These are phyloP conservation scores for Laguncularia racemosa DNA, from an alignment of 345 rosid species.

Conservation along the genomic window DNA sequence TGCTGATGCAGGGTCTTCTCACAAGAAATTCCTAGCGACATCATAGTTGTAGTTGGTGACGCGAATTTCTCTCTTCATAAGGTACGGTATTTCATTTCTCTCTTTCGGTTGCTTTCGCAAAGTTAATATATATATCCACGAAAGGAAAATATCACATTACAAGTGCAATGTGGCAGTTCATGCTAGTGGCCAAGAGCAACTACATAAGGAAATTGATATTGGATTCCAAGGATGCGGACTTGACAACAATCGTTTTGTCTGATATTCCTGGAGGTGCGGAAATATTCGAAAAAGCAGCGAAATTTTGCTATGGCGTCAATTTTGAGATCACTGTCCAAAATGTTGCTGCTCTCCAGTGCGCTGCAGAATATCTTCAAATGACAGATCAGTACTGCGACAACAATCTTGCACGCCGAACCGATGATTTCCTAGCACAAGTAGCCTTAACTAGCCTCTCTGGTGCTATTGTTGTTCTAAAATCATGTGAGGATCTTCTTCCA, in stretches of 20 bases:
- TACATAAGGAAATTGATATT: conserved; percentile 66
- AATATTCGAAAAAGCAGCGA: conserved; percentile 86
- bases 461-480: conserved; percentile 74
- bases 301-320: conserved; percentile 92
- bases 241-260: conserved; percentile 53
- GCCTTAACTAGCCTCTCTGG: conserved; percentile 83
- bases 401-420: conserved; percentile 79
- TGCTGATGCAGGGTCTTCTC: conserved; percentile 63
- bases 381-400: conserved; percentile 57
- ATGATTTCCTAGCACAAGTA: conserved; percentile 76
- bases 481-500: conserved; percentile 76
- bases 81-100: conserved; percentile 25
- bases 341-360: conserved; percentile 85
- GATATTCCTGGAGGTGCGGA: conserved; percentile 92
- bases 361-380: conserved; percentile 88
- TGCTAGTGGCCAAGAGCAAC: conserved; percentile 90
- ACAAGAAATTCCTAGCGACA: conserved; percentile 78
- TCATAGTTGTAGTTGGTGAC: conserved; percentile 67
- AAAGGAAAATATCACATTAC: background rate
- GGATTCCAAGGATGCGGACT: conserved; percentile 58
- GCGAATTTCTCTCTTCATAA: conserved; percentile 83
- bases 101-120: background rate
- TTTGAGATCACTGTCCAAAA: conserved; percentile 93
- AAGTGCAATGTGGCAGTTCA: conserved; percentile 38
- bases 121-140: background rate